Conservation (phyloP, 495 filamentous ascomycete genomes). For the Aspergillus olivimuriae region DNA sequence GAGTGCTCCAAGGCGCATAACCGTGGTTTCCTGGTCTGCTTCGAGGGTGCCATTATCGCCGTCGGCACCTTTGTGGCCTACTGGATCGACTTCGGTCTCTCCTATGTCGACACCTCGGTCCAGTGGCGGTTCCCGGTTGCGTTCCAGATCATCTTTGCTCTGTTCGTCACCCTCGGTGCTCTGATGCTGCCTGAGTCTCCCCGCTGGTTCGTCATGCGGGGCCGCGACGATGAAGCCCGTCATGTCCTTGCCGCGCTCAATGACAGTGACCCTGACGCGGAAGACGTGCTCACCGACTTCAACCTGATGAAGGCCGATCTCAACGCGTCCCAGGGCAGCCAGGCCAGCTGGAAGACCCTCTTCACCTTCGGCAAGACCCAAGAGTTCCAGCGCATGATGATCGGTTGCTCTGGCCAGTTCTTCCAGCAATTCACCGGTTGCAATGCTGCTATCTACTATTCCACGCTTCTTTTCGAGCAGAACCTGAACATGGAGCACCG, state of each 20-base stretch:
- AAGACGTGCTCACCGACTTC: conserved; percentile 35
- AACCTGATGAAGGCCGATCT: conserved; percentile 41
- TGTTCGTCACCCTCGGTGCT: conserved; percentile 53
- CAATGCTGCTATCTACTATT: conserved; percentile 83
- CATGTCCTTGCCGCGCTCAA: conserved; percentile 59
- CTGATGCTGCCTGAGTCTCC: conserved; percentile 67
- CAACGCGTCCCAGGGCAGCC: conserved; percentile 24
- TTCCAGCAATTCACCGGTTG: conserved; percentile 74
- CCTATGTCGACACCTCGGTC: conserved; percentile 41
- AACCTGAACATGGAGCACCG: conserved; percentile 52
- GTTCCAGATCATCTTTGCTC: conserved; percentile 69
- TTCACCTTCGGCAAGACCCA: conserved; percentile 41
- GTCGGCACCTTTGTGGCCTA: conserved; percentile 74
- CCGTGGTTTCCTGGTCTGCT: conserved; percentile 73
- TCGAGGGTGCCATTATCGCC: conserved; percentile 72
- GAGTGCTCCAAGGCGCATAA: conserved; percentile 67
- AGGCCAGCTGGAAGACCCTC: conserved; percentile 28
- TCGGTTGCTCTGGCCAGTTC: conserved; percentile 47
- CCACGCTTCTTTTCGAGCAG: conserved; percentile 66
- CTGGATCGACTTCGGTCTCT: conserved; percentile 77
- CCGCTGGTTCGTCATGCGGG: conserved; percentile 64
- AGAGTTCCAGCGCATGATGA: conserved; percentile 38
- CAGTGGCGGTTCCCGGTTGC: conserved; percentile 68
- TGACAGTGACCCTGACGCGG: conserved; percentile 18
- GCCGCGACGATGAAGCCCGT: conserved; percentile 51